A percentile compares a stretch with the other conserved stretches of the same genome.
Evolutionary conservation across 2,329 filamentous ascomycete genomes (phyloP).

Genomic region (Colletotrichum costaricense): DNA sequence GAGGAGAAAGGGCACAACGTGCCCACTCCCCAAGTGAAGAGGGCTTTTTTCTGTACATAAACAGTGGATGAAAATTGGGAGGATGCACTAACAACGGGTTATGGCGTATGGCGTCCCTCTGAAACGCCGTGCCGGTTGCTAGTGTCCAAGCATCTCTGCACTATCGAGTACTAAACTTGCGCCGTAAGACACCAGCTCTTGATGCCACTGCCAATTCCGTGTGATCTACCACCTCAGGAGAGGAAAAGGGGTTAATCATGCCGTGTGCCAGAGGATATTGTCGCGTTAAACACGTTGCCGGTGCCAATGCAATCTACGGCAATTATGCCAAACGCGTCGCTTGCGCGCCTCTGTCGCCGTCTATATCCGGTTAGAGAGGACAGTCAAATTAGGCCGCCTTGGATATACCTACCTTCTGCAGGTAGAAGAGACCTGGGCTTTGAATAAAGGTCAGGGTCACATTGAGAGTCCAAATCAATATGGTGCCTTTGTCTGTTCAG

Average conservation of each 20-base stretch:
- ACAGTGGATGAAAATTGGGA: background rate
- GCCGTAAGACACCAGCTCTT: background rate
- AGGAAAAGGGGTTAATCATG: background rate
- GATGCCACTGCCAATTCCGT: background rate
- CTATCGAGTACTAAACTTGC: background rate
- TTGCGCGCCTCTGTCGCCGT: background rate
- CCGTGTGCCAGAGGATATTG: background rate
- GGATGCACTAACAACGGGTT: background rate
- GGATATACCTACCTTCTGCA: background rate
- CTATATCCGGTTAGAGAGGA: background rate
- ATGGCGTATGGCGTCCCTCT: background rate
- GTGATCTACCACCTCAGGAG: background rate
- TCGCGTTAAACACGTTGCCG: background rate
- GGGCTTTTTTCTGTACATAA: background rate
- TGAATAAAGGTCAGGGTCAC: too few relatives aligned
- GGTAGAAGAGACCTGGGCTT: too few relatives aligned
- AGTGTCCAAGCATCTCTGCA: background rate
- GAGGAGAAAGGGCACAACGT: background rate
- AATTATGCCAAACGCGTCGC: background rate
- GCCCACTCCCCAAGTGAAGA: background rate
- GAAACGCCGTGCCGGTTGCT: background rate
- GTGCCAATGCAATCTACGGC: background rate
- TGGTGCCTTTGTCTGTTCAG: too few relatives aligned
- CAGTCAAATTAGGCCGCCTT: background rate
- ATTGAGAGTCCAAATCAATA: too few relatives aligned